Conservation (phyloP, 2,329 filamentous ascomycete genomes). For the Hirsutella thompsonii region DNA sequence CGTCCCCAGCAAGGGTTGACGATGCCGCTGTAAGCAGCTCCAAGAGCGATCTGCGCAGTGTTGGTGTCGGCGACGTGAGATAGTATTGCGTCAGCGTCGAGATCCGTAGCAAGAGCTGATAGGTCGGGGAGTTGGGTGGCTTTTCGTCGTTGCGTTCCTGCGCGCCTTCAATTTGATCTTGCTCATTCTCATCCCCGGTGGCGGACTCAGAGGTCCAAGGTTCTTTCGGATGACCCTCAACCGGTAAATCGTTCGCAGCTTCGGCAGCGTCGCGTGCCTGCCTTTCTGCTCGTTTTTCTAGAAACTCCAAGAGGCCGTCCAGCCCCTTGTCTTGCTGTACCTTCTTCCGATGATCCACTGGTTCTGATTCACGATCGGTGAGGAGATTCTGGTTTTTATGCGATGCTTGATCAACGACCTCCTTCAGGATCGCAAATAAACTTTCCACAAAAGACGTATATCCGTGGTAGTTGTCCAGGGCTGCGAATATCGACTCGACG, state of each 20-base stretch:
- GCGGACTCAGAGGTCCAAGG: slow-evolving; percentile 23
- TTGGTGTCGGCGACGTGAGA: slow-evolving; percentile 71
- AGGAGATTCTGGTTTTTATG: slow-evolving; percentile 40
- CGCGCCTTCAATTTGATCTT: slow-evolving; percentile 21
- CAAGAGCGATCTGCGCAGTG: slow-evolving; percentile 66
- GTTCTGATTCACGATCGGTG: slow-evolving; percentile 22
- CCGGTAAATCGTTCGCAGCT: slow-evolving; percentile 14
- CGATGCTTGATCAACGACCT: slow-evolving; percentile 72
- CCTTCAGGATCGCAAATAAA: slow-evolving; percentile 70
- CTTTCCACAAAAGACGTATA: slow-evolving; percentile 77
- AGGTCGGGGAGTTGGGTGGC: slow-evolving; percentile 62
- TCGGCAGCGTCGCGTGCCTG: slow-evolving; percentile 23
- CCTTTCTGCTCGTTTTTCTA: slow-evolving; percentile 41
- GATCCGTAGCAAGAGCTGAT: slow-evolving; percentile 70
- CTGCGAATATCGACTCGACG: slow-evolving; percentile 79
- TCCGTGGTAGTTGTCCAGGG: slow-evolving; percentile 89
- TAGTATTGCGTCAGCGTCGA: slow-evolving; percentile 79
- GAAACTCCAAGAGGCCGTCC: slow-evolving; percentile 36
- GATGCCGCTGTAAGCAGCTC: slow-evolving; percentile 62
- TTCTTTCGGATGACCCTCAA: slow-evolving; percentile 16
- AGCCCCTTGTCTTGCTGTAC: slow-evolving; percentile 21
- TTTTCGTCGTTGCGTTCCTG: slow-evolving; percentile 31
- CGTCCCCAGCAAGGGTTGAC: slow-evolving; percentile 58
- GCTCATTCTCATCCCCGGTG: slow-evolving; percentile 20
- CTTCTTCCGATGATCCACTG: slow-evolving; percentile 29